Evolutionary conservation across 352 stramenopile species (phyloP).

Genomic region (Phytophthora quininea): DNA sequence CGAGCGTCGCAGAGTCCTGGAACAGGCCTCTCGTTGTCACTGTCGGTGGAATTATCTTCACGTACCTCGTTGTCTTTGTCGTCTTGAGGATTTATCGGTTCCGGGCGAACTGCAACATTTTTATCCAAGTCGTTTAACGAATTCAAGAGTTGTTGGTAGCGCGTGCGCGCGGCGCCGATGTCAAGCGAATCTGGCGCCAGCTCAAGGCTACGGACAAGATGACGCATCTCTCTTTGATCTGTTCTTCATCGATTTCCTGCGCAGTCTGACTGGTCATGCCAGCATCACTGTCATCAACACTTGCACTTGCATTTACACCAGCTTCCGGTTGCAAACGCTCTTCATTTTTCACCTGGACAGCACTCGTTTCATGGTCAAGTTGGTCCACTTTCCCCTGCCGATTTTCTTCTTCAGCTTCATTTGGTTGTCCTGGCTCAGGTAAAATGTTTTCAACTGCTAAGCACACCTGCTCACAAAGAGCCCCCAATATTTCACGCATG

Average conservation of each 20-base stretch:
- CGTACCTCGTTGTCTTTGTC: not conserved
- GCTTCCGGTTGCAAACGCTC: not conserved
- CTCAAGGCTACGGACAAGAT: not conserved
- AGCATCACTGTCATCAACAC: not conserved
- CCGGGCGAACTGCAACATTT: not conserved
- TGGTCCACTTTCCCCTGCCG: too few relatives aligned
- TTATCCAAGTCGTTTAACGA: not conserved
- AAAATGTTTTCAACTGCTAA: not conserved
- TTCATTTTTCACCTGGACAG: not conserved
- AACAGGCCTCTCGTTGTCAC: constrained; percentile 20
- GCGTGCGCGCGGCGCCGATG: not conserved
- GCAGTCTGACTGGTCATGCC: not conserved
- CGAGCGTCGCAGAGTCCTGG: constrained; percentile 63
- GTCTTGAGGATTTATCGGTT: not conserved
- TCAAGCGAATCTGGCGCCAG: not conserved
- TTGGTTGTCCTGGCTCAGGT: too few relatives aligned
- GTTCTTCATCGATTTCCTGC: not conserved
- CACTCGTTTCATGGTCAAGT: too few relatives aligned
- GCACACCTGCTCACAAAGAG: not conserved
- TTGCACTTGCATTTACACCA: not conserved
- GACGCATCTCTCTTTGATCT: constrained; percentile 8
- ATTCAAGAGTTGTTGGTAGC: not conserved
- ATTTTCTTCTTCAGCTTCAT: too few relatives aligned
- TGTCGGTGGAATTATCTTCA: constrained; percentile 6
- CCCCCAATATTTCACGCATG: not conserved